A percentile compares a stretch with the other conserved stretches of the same genome.
phyloP scores from a whole-genome alignment of 2,329 filamentous ascomycete species.

The Fonsecaea pugnacius region DNA sequence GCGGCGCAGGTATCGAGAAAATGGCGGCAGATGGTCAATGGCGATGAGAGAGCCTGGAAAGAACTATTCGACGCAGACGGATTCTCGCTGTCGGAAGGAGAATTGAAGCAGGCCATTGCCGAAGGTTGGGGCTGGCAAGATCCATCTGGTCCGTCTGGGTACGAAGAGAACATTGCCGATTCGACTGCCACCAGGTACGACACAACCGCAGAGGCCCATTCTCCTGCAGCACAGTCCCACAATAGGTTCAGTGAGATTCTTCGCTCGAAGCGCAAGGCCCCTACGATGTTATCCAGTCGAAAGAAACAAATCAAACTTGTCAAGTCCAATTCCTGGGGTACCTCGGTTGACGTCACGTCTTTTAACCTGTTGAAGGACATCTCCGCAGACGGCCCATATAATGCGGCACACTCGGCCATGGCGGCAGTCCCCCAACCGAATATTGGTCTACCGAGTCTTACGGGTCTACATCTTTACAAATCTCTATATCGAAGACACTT shows the following conservation, averaged over 20 bases:
- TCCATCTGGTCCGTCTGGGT: constrained; percentile 73
- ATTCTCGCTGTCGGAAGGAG: constrained; percentile 75
- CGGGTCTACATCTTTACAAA: constrained; percentile 90
- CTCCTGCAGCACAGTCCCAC: constrained; percentile 22
- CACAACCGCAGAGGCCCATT: constrained; percentile 39
- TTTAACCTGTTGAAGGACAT: constrained; percentile 54
- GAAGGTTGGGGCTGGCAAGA: constrained; percentile 99
- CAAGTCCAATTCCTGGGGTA: constrained; percentile 55
- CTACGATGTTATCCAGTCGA: constrained; percentile 50
- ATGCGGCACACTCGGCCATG: constrained; percentile 82
- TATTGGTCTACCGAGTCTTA: constrained; percentile 75
- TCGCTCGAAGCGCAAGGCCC: constrained; percentile 55
- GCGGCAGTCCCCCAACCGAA: constrained; percentile 79
- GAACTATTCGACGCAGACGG: constrained; percentile 84
- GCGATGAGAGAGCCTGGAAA: constrained; percentile 95
- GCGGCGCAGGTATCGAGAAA: constrained; percentile 92
- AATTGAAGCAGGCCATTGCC: constrained; percentile 80
- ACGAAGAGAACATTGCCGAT: constrained; percentile 77
- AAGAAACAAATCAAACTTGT: constrained; percentile 59
- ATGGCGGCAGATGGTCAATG: constrained; percentile 89
- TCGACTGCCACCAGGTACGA: constrained; percentile 47
- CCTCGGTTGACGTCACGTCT: constrained; percentile 45
- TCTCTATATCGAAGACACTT: constrained; percentile 92
- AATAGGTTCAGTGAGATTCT: constrained; percentile 34
- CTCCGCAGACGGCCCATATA: constrained; percentile 78